Percentiles rank a stretch among this genome's conserved stretches.
Evolutionary conservation across 1,284 basidiomycete species (phyloP).

Genomic region (Ustilago hordei): DNA sequence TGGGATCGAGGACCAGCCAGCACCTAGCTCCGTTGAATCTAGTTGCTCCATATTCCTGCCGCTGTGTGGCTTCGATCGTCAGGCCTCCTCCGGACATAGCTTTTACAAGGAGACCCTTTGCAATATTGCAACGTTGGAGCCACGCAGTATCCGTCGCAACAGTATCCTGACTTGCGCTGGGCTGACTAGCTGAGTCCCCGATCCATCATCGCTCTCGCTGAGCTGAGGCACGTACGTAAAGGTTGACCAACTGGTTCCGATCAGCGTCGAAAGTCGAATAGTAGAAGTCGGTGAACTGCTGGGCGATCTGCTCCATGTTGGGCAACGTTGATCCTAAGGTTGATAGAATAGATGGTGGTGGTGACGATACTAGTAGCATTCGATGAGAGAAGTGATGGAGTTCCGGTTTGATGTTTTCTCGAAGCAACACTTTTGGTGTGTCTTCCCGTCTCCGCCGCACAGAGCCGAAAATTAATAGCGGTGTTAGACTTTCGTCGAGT

Average conservation of each 20-base stretch:
- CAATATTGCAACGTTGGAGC: too few relatives aligned
- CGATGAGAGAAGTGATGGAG: neutral
- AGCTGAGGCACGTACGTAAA: slow-evolving; percentile 78
- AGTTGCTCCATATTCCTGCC: too few relatives aligned
- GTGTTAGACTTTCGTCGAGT: slow-evolving; percentile 8
- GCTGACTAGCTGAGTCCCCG: too few relatives aligned
- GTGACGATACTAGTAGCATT: neutral
- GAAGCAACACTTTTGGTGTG: slow-evolving; percentile 15
- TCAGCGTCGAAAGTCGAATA: slow-evolving; percentile 76
- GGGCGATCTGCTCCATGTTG: slow-evolving; percentile 65
- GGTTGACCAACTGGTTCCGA: slow-evolving; percentile 73
- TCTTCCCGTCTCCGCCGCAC: neutral
- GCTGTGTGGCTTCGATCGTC: too few relatives aligned
- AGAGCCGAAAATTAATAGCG: neutral
- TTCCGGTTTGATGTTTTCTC: neutral
- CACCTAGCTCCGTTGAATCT: too few relatives aligned
- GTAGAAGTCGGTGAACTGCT: slow-evolving; percentile 69
- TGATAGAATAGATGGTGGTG: slow-evolving; percentile 4
- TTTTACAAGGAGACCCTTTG: too few relatives aligned
- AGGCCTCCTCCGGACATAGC: too few relatives aligned
- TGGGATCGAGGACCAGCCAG: neutral
- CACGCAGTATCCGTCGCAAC: too few relatives aligned
- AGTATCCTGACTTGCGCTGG: too few relatives aligned
- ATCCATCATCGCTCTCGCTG: too few relatives aligned
- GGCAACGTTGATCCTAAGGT: slow-evolving; percentile 1